These are phyloP conservation scores for Liquidambar formosana DNA, from an alignment of 164 flowering plant genomes.

Conservation along the genomic window DNA sequence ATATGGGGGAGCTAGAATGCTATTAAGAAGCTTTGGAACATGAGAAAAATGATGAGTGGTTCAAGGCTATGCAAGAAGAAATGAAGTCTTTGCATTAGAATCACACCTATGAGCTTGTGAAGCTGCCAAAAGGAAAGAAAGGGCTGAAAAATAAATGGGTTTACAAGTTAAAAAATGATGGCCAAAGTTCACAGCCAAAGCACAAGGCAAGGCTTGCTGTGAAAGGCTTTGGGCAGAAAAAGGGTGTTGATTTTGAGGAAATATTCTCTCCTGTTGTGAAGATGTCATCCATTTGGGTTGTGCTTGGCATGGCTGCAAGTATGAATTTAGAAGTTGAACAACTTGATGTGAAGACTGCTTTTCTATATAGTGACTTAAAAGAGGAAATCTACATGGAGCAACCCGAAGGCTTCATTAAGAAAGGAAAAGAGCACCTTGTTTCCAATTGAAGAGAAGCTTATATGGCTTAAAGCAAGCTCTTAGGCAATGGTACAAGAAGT, in stretches of 20 bases:
- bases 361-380: not conserved
- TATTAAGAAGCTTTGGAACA: constrained; percentile 4
- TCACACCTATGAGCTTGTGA: constrained; percentile 24
- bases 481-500: not conserved
- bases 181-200: not conserved
- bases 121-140: constrained; percentile 17
- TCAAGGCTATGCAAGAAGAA: constrained; percentile 26
- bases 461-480: constrained; percentile 12
- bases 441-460: constrained; percentile 4
- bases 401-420: not conserved
- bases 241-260: constrained; percentile 11
- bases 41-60: constrained; percentile 15
- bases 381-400: constrained; percentile 3
- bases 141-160: constrained; percentile 21
- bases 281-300: not conserved
- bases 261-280: constrained; percentile 6
- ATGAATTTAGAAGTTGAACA: not conserved
- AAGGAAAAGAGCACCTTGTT: constrained; percentile 9
- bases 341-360: not conserved
- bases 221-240: constrained; percentile 17
- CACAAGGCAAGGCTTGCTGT: constrained; percentile 19
- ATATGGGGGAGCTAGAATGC: constrained; percentile 19
- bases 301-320: not conserved
- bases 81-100: constrained; percentile 26
- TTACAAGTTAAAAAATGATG: constrained; percentile 16